Conservation (phyloP, 2,329 filamentous ascomycete species). For the Talaromyces sp. region DNA sequence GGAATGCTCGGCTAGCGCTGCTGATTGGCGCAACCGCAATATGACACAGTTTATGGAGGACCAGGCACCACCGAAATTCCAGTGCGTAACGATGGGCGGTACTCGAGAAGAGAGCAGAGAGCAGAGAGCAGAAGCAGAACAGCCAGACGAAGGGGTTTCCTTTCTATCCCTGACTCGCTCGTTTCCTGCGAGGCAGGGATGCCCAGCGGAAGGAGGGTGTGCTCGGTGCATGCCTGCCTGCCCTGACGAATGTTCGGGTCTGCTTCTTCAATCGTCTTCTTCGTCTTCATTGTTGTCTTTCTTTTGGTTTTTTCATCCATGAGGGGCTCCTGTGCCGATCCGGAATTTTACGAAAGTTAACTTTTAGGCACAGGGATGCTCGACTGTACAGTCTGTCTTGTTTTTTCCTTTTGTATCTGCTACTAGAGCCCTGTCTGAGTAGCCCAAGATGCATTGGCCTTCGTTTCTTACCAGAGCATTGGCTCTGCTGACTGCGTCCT, state of each 20-base stretch:
- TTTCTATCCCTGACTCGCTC: background rate
- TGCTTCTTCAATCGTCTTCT: background rate
- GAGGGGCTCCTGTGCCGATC: background rate
- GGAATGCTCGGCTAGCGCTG: background rate
- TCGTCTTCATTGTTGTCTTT: background rate
- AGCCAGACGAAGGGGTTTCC: background rate
- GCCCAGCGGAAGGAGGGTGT: background rate
- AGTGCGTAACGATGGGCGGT: background rate
- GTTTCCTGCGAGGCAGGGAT: background rate
- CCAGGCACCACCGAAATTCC: background rate
- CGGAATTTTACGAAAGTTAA: background rate
- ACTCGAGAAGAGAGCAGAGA: background rate
- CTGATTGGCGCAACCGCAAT: background rate
- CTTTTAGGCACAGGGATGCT: background rate
- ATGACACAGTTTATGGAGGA: background rate
- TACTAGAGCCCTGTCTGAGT: background rate
- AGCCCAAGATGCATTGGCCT: conserved; percentile 4
- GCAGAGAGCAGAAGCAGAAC: background rate
- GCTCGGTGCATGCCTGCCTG: background rate
- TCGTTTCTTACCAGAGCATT: conserved; percentile 2
- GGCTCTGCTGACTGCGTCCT: conserved; percentile 2
- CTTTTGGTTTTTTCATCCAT: background rate
- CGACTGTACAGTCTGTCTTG: background rate
- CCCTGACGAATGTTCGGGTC: background rate
- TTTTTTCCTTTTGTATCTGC: background rate